Evolutionary conservation across 2,329 filamentous ascomycete genomes (phyloP).

Genomic region (Fusarium sublunatum): DNA sequence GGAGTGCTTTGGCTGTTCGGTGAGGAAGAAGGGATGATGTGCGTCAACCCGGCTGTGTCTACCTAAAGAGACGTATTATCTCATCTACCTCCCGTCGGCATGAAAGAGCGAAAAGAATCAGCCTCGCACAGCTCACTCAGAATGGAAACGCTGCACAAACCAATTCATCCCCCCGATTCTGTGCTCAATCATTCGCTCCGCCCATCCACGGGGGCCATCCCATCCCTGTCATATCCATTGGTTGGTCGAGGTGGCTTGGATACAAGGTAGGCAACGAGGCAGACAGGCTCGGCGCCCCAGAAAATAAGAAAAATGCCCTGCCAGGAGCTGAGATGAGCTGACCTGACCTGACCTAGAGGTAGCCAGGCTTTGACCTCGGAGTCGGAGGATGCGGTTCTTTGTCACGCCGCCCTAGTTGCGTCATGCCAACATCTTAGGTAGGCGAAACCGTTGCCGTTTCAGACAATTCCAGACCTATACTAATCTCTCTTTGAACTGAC

Average conservation of each 20-base stretch:
- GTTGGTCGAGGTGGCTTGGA: constrained; percentile 33
- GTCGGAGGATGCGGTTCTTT: too few relatives aligned
- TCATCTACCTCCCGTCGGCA: background rate
- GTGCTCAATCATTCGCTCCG: constrained; percentile 9
- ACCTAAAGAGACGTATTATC: background rate
- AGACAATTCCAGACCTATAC: background rate
- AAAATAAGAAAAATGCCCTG: constrained; percentile 27
- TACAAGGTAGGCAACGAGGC: constrained; percentile 45
- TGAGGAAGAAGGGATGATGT: background rate
- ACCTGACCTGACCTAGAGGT: background rate
- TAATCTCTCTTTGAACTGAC: background rate
- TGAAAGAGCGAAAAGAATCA: constrained; percentile 8
- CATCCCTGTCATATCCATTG: constrained; percentile 33
- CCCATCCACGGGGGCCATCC: constrained; percentile 5
- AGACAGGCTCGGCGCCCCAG: constrained; percentile 26
- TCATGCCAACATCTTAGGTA: background rate
- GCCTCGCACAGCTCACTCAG: constrained; percentile 41
- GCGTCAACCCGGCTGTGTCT: background rate
- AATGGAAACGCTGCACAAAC: constrained; percentile 31
- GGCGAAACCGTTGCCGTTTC: background rate
- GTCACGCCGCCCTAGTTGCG: background rate
- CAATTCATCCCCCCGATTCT: constrained; percentile 1
- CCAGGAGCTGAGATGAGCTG: constrained; percentile 9
- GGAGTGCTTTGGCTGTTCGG: background rate
- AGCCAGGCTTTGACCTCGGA: too few relatives aligned